Conservation (phyloP, 495 filamentous ascomycete species). For the Daldinia caldariorum region DNA sequence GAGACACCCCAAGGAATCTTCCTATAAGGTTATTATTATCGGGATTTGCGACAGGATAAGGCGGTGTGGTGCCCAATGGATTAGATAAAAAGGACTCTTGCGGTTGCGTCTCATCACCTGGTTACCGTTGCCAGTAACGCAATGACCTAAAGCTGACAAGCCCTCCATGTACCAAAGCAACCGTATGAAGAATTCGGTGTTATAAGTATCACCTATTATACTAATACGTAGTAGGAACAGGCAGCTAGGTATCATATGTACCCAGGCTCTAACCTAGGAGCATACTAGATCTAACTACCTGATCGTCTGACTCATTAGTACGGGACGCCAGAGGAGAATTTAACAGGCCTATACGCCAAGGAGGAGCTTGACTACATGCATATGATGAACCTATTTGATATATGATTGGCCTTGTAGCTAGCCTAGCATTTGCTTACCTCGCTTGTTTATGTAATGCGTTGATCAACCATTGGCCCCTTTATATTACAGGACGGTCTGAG, state of each 20-base stretch:
- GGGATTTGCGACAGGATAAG: slow-evolving; percentile 1
- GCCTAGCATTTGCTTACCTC: slow-evolving; percentile 25
- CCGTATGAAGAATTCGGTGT: neutral
- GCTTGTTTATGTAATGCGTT: slow-evolving; percentile 36
- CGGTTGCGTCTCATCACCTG: neutral
- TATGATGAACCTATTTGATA: slow-evolving; percentile 10
- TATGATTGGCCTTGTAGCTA: slow-evolving; percentile 24
- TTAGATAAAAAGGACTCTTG: neutral
- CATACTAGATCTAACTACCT: neutral
- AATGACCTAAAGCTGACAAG: neutral
- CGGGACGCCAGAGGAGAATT: slow-evolving; percentile 5
- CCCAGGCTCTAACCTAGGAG: neutral
- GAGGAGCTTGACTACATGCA: slow-evolving; percentile 13
- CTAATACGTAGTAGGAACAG: neutral
- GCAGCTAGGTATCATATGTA: neutral
- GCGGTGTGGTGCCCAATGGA: slow-evolving; percentile 15
- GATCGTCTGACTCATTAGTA: slow-evolving; percentile 34
- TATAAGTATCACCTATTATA: neutral
- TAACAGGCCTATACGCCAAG: slow-evolving; percentile 27
- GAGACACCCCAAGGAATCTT: neutral
- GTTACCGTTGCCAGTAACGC: neutral
- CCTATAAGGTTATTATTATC: neutral
- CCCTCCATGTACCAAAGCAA: neutral
- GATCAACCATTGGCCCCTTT: slow-evolving; percentile 28
- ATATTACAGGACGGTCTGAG: slow-evolving; percentile 15